Evolutionary conservation across 805 yeast genomes (phyloP).

Genomic region (Pichia pseudocactophila): DNA sequence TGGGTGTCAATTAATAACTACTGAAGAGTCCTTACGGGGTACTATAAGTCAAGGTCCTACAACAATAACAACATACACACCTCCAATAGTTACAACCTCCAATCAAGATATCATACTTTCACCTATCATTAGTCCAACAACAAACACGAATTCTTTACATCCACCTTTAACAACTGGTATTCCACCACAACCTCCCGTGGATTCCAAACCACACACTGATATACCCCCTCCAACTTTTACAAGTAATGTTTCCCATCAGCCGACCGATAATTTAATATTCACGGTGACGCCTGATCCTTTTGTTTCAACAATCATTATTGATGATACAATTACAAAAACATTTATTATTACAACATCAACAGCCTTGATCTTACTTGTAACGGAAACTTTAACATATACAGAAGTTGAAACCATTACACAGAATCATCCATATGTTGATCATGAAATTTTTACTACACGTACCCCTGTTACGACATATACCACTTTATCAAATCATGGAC

Average conservation of each 20-base stretch:
- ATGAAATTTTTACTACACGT: conserved; percentile 6
- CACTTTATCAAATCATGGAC: background rate
- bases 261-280: no score
- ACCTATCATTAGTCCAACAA: background rate
- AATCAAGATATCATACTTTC: background rate
- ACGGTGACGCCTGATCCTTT: background rate
- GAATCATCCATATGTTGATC: conserved; percentile 3
- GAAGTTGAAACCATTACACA: conserved; percentile 5
- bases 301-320: conserved; percentile 9
- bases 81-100: conserved; percentile 10
- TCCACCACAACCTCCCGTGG: background rate
- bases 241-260: no score
- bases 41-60: conserved; percentile 13
- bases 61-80: conserved; percentile 8
- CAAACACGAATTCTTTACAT: background rate
- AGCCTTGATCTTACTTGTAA: conserved; percentile 15
- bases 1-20: conserved; percentile 23
- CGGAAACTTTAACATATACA: conserved; percentile 12
- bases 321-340: conserved; percentile 11
- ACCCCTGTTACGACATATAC: background rate
- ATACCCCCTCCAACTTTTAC: no score
- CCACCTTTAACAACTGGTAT: background rate
- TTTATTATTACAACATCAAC: conserved; percentile 14
- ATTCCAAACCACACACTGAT: background rate
- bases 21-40: conserved; percentile 19